Conservation (phyloP, 2,329 filamentous ascomycete genomes). For the Cercospora beticola region DNA sequence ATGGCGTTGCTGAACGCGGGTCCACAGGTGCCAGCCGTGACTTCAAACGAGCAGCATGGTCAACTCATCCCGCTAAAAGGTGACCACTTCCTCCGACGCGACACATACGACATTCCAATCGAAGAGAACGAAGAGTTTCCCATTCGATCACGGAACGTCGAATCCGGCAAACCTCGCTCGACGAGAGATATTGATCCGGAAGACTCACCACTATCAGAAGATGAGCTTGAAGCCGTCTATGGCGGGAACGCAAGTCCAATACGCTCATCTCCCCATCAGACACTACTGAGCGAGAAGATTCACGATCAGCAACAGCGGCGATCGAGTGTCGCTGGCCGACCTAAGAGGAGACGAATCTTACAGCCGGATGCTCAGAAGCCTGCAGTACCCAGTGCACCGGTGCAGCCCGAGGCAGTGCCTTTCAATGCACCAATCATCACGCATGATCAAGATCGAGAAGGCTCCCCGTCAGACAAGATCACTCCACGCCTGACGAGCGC, state of each 20-base stretch:
- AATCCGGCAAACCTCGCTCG: not conserved
- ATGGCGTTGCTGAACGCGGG: not conserved
- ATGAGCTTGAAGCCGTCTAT: conserved; percentile 24
- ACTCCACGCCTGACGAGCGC: not conserved
- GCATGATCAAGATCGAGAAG: not conserved
- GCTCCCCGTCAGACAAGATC: not conserved
- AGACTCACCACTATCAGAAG: conserved; percentile 35
- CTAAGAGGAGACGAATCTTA: not conserved
- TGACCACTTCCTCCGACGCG: conserved; percentile 18
- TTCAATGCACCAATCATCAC: too few species aligned
- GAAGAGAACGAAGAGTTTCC: conserved; percentile 13
- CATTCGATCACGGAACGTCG: not conserved
- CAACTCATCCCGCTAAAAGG: conserved; percentile 27
- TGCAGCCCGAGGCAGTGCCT: not conserved
- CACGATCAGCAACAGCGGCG: not conserved
- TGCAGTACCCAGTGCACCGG: not conserved
- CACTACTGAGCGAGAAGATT: not conserved
- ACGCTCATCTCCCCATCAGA: not conserved
- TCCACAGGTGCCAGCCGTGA: conserved; percentile 13
- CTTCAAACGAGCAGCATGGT: conserved; percentile 24
- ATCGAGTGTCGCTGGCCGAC: not conserved
- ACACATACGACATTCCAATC: conserved; percentile 19
- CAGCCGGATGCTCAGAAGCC: not conserved
- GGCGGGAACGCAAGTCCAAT: conserved; percentile 18
- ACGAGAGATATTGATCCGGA: conserved; percentile 24